These are phyloP conservation scores for Hypoxylon fuscum DNA, from an alignment of 495 filamentous ascomycete species.

Conservation along the genomic window DNA sequence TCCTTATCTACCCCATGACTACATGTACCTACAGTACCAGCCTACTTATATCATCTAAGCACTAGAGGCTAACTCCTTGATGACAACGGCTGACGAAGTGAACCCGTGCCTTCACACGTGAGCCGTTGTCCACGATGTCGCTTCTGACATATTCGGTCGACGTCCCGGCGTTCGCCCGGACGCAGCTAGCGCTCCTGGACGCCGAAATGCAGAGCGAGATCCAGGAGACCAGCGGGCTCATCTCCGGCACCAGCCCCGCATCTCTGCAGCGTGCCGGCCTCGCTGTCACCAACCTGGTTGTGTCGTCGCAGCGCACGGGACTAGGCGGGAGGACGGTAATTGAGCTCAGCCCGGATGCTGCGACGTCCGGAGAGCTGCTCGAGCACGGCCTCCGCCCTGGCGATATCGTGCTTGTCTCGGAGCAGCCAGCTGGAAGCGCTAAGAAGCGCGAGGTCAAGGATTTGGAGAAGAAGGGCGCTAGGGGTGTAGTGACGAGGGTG, in stretches of 20 bases:
- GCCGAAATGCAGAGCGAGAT: constrained; percentile 83
- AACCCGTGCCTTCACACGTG: constrained; percentile 6
- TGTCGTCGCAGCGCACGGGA: constrained; percentile 87
- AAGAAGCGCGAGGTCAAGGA: constrained; percentile 77
- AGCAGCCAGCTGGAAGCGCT: constrained; percentile 74
- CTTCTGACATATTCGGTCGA: constrained; percentile 58
- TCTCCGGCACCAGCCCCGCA: constrained; percentile 73
- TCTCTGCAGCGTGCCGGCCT: constrained; percentile 85
- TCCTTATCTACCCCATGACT: not conserved
- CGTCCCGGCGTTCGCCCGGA: constrained; percentile 77
- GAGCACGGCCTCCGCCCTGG: constrained; percentile 88
- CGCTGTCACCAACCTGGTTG: constrained; percentile 80
- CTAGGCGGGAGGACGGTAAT: constrained; percentile 87
- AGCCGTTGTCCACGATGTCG: constrained; percentile 47
- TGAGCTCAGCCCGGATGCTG: constrained; percentile 79
- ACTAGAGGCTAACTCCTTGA: not conserved
- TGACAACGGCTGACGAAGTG: not conserved
- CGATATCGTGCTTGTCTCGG: constrained; percentile 84
- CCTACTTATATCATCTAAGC: not conserved
- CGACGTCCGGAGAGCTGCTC: constrained; percentile 69
- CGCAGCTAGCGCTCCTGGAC: constrained; percentile 80
- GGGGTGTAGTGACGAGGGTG: constrained; percentile 83
- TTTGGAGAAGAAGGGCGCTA: constrained; percentile 68
- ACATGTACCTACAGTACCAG: too few species aligned
- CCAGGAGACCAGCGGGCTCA: constrained; percentile 73